A percentile compares a stretch with the other conserved stretches of the same genome.
These are phyloP conservation scores for Vickermania spadyakhi DNA, from an alignment of 208 protist species.

Conservation along the genomic window DNA sequence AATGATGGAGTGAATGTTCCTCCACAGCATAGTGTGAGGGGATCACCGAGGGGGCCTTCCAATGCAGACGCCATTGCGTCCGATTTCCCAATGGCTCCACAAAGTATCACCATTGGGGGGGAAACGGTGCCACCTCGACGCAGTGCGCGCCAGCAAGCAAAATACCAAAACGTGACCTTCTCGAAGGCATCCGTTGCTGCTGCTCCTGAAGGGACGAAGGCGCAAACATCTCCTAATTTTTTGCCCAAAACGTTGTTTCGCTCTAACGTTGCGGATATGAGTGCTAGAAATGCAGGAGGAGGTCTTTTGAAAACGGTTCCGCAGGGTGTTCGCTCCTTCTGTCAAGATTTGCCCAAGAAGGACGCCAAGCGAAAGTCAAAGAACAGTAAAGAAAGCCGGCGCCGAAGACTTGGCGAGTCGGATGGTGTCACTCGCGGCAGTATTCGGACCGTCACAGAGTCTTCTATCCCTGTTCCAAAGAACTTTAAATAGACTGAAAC, in stretches of 20 bases:
- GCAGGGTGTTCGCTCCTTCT: background rate
- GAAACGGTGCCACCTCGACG: background rate
- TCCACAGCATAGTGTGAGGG: conserved; percentile 1
- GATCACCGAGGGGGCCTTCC: background rate
- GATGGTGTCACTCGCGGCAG: background rate
- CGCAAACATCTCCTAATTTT: background rate
- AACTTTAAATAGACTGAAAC: background rate
- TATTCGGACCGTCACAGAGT: background rate
- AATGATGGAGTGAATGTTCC: conserved; percentile 1
- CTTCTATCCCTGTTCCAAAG: background rate
- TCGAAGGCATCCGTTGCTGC: background rate
- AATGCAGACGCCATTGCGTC: background rate
- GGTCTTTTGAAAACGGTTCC: background rate
- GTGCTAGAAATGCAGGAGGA: background rate
- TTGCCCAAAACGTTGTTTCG: background rate
- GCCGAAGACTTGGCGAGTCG: background rate
- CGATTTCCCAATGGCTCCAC: background rate
- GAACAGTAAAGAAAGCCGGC: background rate
- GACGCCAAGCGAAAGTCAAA: background rate
- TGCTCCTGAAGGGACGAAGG: background rate
- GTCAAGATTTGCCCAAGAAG: background rate
- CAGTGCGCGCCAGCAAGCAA: background rate
- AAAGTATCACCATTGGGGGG: background rate
- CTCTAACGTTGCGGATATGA: background rate
- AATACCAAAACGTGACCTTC: background rate